These are phyloP conservation scores for Gaertneriomyces semiglobifer DNA, from an alignment of 192 early-diverging fungal genomes.

Conservation along the genomic window DNA sequence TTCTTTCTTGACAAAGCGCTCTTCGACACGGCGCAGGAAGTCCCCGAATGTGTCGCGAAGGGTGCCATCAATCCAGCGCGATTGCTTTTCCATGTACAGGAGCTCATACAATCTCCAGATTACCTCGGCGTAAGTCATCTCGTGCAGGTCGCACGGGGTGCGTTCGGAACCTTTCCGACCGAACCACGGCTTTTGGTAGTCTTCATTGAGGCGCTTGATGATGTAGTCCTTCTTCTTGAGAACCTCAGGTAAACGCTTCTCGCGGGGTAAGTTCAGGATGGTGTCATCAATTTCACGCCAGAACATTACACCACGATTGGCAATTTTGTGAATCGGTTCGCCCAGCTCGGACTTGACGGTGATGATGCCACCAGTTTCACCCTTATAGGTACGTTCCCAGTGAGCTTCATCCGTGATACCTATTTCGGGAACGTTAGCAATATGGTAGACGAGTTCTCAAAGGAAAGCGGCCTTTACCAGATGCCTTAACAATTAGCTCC, in stretches of 20 bases:
- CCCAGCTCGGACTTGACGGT: conserved; percentile 87
- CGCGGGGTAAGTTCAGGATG: conserved; percentile 77
- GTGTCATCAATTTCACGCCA: conserved; percentile 79
- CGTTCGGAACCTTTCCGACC: conserved; percentile 72
- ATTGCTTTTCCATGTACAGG: conserved; percentile 67
- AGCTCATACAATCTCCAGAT: conserved; percentile 76
- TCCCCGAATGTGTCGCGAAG: conserved; percentile 70
- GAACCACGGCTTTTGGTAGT: conserved; percentile 96
- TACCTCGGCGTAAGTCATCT: conserved; percentile 94
- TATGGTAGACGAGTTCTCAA: no score
- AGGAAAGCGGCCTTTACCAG: conserved; percentile 17
- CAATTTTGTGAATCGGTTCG: conserved; percentile 90
- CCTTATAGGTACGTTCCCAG: conserved; percentile 83
- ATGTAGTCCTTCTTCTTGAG: conserved; percentile 82
- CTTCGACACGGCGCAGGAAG: conserved; percentile 79
- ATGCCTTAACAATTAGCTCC: conserved; percentile 78
- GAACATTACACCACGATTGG: conserved; percentile 73
- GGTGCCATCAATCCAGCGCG: conserved; percentile 75
- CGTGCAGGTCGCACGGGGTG: conserved; percentile 70
- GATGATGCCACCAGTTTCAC: conserved; percentile 72
- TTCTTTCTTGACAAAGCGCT: conserved; percentile 68
- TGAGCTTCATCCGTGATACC: conserved; percentile 73
- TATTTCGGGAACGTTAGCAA: no score
- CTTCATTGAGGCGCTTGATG: conserved; percentile 75
- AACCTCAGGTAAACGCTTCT: conserved; percentile 70